Evolutionary conservation across 2,329 filamentous ascomycete species (phyloP), one percentile per base, ranked within the genome.

Genomic region (Alternaria triticina): DNA sequence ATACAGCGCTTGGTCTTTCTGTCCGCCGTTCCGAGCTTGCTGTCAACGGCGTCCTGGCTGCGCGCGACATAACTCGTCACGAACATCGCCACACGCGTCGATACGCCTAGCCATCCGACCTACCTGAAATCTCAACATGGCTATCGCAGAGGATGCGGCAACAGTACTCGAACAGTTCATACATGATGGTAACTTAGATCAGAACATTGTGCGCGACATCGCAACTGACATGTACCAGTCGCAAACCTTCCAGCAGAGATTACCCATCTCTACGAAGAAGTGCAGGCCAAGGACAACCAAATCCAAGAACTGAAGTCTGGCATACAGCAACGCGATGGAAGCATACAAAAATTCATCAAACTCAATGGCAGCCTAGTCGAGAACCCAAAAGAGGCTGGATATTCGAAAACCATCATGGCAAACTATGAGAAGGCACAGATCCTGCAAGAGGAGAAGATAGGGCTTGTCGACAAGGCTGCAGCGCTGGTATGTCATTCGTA

Each of bases 181-280:
- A 83, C 81, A 90, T 72, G 88, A 90, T 83, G 87, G 85, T 86
- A 76, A 59, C 40, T 6, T 25, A n/a, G 28, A n/a, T 23, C 17
- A 15, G n/a, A 5, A 4, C 17, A 51, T 23, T 30, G 23, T 23
- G 27, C 23, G 25, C 33, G 33, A 17, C 7, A 17, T 25, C 22
- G 20, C 46, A 28, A 54, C 68, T 74, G 57, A 77, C 50, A 11
- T 7, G 22, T 3, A 11, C 6, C 65, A 85, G 90, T 91, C 20
- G 89, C 91, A 72, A 96, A 96, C 74, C 85, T 95, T 27, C 92
- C 92, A 65, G 91, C 92, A 67, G 92, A 96, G 81, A 89, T 96
- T 63, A 89, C 90, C 20, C 94, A 94, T 82, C 86, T 95, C 66
- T 90, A 94, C 74, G 92, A 94, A 76, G 92, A 96, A 81, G 92